Evolutionary conservation across 345 rosid species (phyloP), one percentile per base, ranked within the genome.

Genomic region (Salix viminalis): DNA sequence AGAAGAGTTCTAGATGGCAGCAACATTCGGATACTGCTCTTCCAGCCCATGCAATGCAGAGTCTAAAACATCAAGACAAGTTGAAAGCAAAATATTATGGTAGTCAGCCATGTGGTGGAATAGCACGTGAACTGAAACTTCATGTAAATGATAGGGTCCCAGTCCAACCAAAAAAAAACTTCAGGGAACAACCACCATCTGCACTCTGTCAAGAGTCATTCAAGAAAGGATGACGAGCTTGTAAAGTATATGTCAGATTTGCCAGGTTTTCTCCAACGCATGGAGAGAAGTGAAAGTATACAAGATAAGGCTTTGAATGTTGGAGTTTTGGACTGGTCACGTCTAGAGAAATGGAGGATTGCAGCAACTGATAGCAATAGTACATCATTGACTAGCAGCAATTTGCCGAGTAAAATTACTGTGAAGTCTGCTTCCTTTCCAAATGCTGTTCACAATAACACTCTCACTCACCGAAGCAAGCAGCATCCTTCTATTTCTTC

Each of bases 321-420:
- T 50, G 97, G 99, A 66, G 99, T 95, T 80, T 81, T 95, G 81
- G 99, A 95, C 80, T 91, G 97, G 99, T 81, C 81, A 18, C 83
- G 86, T 70, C 81, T 95, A 34, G 91, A 91, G 87, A 85, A 85
- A 75, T 93, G 92, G 94, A 91, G 86, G 68, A 67, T 28, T 67
- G 75, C 54, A 34, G 80, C 28, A 72, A 75, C 50, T 71, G 79
- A 66, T 36, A 77, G 85, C 64, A 82, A 82, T 71, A 71, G 78
- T 64, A 77, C 74, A 74, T 74, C 87, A 21, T 83, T 83, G 6
- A 52, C 75, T 66, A 42, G 76, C 46, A 32, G 61, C 52, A 73
- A 64, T 68, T 77, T 74, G 74, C 65, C 80, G 6, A 41, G 36
- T 54, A 90, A 79, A 73, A 67, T 36, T 48, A 74, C 76, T 30